phyloP scores from a whole-genome alignment of 208 protist genomes.

The Tritrichomonas musculus region DNA sequence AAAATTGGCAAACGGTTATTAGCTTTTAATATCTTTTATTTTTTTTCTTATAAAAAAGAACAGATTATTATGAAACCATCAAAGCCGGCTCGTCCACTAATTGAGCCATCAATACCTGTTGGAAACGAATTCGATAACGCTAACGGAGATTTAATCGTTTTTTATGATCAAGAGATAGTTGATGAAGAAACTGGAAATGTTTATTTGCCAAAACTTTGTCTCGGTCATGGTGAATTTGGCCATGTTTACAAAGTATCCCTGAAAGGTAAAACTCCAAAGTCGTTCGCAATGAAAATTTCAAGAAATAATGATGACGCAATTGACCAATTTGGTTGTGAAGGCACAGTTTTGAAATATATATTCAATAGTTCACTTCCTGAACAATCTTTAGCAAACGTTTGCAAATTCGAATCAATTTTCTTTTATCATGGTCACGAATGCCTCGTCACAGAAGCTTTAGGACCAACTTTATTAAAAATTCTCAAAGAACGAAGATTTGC shows the following conservation, averaged over 20 bases:
- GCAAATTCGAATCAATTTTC: not conserved
- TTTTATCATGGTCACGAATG: not conserved
- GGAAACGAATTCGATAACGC: conserved; percentile 1
- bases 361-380: not conserved
- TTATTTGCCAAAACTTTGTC: too few species aligned
- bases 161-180: not conserved
- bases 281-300: conserved; percentile 25
- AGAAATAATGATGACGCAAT: not conserved
- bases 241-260: too few species aligned
- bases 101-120: not conserved
- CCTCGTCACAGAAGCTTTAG: not conserved
- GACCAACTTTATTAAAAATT: not conserved
- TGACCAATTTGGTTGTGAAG: not conserved
- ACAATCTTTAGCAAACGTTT: not conserved
- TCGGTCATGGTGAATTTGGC: too few species aligned
- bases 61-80: too few species aligned
- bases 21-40: too few species aligned
- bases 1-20: too few species aligned
- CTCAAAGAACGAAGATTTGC: not conserved
- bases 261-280: too few species aligned
- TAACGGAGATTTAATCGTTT: not conserved
- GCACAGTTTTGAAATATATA: not conserved
- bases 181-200: too few species aligned
- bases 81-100: not conserved
- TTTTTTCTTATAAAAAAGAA: too few species aligned